Conservation (phyloP, 306 rosid species). For the Citrullus amarus region DNA sequence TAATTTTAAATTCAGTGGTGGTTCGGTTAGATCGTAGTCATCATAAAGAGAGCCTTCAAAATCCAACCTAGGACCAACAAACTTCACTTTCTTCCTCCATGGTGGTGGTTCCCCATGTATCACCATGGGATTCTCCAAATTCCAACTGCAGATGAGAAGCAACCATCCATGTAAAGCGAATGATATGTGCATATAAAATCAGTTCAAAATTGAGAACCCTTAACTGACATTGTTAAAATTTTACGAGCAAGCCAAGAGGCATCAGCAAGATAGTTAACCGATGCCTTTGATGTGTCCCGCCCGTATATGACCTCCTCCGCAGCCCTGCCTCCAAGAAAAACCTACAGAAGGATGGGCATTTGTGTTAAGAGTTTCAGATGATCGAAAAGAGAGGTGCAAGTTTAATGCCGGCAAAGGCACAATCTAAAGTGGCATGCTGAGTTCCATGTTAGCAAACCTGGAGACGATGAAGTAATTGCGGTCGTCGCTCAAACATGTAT, state of each 20-base stretch:
- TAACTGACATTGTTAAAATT: constrained; percentile 73
- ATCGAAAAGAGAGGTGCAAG: background rate
- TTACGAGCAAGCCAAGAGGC: constrained; percentile 99
- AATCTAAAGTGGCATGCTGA: background rate
- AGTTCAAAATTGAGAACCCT: constrained; percentile 1
- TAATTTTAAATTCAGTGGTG: constrained; percentile 72
- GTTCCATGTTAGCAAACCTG: constrained; percentile 32
- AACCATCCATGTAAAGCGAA: background rate
- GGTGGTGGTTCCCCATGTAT: constrained; percentile 95
- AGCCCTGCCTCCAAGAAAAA: constrained; percentile 92
- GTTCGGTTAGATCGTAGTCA: constrained; percentile 56
- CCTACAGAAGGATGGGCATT: constrained; percentile 29
- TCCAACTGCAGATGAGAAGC: constrained; percentile 52
- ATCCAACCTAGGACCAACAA: constrained; percentile 88
- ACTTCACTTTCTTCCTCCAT: constrained; percentile 62
- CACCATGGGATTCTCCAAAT: constrained; percentile 88
- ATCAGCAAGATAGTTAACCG: constrained; percentile 84
- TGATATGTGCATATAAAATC: background rate
- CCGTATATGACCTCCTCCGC: constrained; percentile 97
- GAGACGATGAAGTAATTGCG: constrained; percentile 88
- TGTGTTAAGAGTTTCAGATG: background rate
- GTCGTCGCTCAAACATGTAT: constrained; percentile 81
- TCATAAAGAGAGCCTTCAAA: constrained; percentile 90
- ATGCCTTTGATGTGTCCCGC: constrained; percentile 79
- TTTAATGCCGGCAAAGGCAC: background rate